Evolutionary conservation across 2,329 filamentous ascomycete species (phyloP), one percentile per base, ranked within the genome.

Genomic region (Trichophyton simii): DNA sequence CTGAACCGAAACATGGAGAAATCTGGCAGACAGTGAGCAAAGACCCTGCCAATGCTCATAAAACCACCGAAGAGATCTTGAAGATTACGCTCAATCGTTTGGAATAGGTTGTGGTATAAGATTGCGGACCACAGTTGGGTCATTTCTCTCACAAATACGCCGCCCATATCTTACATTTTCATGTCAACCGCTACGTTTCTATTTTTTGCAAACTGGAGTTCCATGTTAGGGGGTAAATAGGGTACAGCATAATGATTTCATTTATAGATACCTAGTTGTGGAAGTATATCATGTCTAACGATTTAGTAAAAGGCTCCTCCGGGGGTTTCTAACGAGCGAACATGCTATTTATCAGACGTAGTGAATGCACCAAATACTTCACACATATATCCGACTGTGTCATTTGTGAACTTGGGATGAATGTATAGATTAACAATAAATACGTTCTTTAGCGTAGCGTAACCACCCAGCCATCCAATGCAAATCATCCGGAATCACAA

Each of bases 1-100:
- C 86, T 62, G 94, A 97, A 73, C 95, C 95, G 2, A 85, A 86
- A 68, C 91, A 99, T 73, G 94, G 94, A 13, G 94, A 99, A 79
- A 78, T 87, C 28, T 99, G 94, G 94, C 89, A 95, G 77, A 76
- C 78, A 7, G 80, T 96, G 3, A 84, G 87, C 18, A 99, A 99
- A 80, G 84, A 91, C 68, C 92, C 92, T 0, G 82, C 80, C 73
- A 95, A 95, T 73, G 88, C 87, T 25, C 78, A 82, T 60, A 87
- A 87, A 77, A 79, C 80, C 9, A 82, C 83, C 0, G 91, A 96
- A 74, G 90, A 96, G 72, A 81, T 96, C 15, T 72, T 99, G 68
- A 89, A 88, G 77, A 73, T 91, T 65, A 91, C 95, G 4, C 57
- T 60, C 25, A 61, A 31, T n/a, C 55, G 55, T 36, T 18, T 58